phyloP scores from a whole-genome alignment of 2,329 filamentous ascomycete species.

The Neoarthrinium moseri region DNA sequence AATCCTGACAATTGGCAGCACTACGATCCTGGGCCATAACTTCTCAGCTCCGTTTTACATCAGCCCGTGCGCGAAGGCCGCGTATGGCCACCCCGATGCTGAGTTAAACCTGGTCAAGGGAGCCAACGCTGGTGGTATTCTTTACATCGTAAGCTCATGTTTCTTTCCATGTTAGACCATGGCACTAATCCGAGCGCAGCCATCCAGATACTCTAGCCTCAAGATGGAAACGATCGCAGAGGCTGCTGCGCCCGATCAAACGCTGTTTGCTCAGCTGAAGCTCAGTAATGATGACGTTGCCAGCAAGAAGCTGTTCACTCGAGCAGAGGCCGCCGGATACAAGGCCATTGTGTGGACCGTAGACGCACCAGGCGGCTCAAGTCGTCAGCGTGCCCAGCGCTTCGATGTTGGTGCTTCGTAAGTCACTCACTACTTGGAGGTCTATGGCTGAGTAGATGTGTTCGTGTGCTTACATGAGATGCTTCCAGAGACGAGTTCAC shows the following conservation, averaged over 20 bases:
- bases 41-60: constrained; percentile 57
- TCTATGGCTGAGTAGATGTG: no score
- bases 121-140: constrained; percentile 44
- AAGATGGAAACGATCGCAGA: constrained; percentile 36
- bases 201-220: constrained; percentile 30
- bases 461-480: no score
- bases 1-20: constrained; percentile 27
- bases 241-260: constrained; percentile 26
- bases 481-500: background rate
- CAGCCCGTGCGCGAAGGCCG: constrained; percentile 44
- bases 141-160: constrained; percentile 40
- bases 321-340: constrained; percentile 14
- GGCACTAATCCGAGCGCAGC: constrained; percentile 16
- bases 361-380: constrained; percentile 15
- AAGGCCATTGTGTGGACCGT: constrained; percentile 19
- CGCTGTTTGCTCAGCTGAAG: constrained; percentile 25
- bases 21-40: constrained; percentile 51
- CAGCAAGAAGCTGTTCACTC: constrained; percentile 11
- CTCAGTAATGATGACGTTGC: constrained; percentile 16
- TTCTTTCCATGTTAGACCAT: background rate
- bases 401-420: constrained; percentile 11
- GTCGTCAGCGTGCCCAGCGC: constrained; percentile 13
- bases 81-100: constrained; percentile 41
- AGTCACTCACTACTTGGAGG: no score
- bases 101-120: constrained; percentile 50